phyloP scores from a whole-genome alignment of 108 stramenopile genomes.

The Chaetoceros muelleri region DNA sequence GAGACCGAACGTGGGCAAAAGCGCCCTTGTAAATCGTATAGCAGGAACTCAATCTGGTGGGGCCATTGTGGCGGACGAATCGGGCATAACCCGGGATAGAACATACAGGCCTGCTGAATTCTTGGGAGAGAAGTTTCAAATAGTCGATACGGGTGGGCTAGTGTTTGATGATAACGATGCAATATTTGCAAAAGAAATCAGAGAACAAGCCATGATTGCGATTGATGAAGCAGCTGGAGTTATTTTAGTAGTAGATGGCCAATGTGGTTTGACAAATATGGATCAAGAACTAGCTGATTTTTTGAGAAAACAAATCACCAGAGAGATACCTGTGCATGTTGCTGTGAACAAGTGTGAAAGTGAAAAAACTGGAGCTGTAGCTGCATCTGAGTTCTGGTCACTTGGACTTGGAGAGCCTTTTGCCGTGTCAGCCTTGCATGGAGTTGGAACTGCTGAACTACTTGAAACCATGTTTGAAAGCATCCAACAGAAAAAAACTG shows the following conservation, averaged over 20 bases:
- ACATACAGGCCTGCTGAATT: constrained; percentile 87
- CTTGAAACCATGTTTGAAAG: constrained; percentile 74
- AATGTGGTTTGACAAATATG: constrained; percentile 67
- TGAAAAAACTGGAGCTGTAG: constrained; percentile 53
- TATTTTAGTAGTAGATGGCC: constrained; percentile 91
- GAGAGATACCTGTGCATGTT: constrained; percentile 72
- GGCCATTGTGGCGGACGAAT: constrained; percentile 91
- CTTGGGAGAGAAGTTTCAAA: constrained; percentile 82
- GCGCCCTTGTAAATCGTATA: constrained; percentile 89
- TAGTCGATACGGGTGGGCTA: constrained; percentile 93
- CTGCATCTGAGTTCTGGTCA: constrained; percentile 89
- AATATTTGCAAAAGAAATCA: constrained; percentile 87
- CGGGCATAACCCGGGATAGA: constrained; percentile 92
- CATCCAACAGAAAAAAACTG: constrained; percentile 60
- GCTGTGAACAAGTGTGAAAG: constrained; percentile 98
- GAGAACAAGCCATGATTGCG: constrained; percentile 90
- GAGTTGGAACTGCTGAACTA: constrained; percentile 90
- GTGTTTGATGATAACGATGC: constrained; percentile 91
- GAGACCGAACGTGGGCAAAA: constrained; percentile 98
- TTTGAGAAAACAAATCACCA: constrained; percentile 66
- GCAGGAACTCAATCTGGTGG: constrained; percentile 76
- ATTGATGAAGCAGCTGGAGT: constrained; percentile 83
- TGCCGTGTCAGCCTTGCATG: constrained; percentile 93
- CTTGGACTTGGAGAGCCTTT: constrained; percentile 93
- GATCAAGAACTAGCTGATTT: constrained; percentile 84